Evolutionary conservation across 805 yeast species (phyloP), one percentile per base, ranked within the genome.

Genomic region (Ogataea nakhonphanomensis): DNA sequence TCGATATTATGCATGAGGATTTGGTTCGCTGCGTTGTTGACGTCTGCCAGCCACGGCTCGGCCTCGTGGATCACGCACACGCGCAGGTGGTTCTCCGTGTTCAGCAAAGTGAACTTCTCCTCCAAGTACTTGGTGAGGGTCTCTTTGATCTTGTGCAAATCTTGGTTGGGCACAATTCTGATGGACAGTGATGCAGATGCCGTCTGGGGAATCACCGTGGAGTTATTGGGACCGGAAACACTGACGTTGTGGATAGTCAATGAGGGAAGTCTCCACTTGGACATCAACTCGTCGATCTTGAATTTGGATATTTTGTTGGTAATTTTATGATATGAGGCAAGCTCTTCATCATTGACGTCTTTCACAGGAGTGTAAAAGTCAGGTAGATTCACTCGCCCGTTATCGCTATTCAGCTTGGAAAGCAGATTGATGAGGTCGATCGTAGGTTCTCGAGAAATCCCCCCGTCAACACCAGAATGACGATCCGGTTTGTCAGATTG

Each of bases 381-480:
- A 0, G 95, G 93, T 6, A 90, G 70, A 20, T 62, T 55, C 6
- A 84, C 77, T 36, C 61, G 64, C 6, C 84, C 82, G 25, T 70
- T 64, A 23, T 71, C 68, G 38, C 76, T 79, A 26, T 80, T 76
- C 39, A 91, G 66, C 37, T 77, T 74, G 2, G 91, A 74, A 15
- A 90, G 64, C 12, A 91, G 55, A 38, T 81, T 83, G 29, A 90
- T 73, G 61, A 91, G 62, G 57, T 91, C 98, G 66, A 86, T 77
- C 0, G 95, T 81, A 2, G 99, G 97, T 53, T 91, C 99, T 42
- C 84, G 73, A 45, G 78, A 76, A 7, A 84, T 81, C 44, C 98
- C 98, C 37, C 99, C 99, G 64, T 89, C 95, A 8, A 93, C 93
- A 46, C 99, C 99, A 0, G 97, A 87, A 58, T 93, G 99, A 43